Conservation (phyloP, 495 filamentous ascomycete genomes). For the Ascodesmis nigricans region DNA sequence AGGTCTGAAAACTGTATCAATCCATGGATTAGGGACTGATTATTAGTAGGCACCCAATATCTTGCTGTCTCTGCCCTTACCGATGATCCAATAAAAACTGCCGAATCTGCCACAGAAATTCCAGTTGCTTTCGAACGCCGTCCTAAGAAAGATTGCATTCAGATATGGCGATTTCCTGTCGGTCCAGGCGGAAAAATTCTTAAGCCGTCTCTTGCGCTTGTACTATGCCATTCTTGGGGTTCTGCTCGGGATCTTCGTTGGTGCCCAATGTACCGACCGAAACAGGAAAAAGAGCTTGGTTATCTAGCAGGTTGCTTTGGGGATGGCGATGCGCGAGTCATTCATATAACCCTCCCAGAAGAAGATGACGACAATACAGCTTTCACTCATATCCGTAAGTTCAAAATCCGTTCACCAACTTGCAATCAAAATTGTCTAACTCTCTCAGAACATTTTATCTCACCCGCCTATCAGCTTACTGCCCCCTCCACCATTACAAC, state of each 20-base stretch:
- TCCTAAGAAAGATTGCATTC: constrained; percentile 14
- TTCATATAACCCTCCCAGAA: constrained; percentile 28
- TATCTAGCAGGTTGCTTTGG: constrained; percentile 39
- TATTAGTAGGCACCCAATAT: constrained; percentile 14
- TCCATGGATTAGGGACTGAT: not conserved
- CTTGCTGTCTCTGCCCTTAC: constrained; percentile 16
- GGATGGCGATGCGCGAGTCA: constrained; percentile 38
- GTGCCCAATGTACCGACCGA: constrained; percentile 33
- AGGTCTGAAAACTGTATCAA: constrained; percentile 6
- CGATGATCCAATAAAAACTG: not conserved
- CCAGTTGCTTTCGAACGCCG: constrained; percentile 12
- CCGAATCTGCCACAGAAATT: not conserved
- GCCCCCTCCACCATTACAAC: constrained; percentile 32
- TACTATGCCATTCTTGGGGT: constrained; percentile 43
- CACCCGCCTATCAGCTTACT: constrained; percentile 31
- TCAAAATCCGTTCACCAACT: not conserved
- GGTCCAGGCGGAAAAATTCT: constrained; percentile 20
- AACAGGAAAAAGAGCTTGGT: constrained; percentile 28
- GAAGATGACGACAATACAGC: constrained; percentile 8
- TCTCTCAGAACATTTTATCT: too few relatives aligned
- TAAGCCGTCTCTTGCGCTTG: constrained; percentile 20
- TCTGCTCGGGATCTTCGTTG: constrained; percentile 36
- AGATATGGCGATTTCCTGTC: constrained; percentile 20
- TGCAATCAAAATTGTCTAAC: constrained; percentile 28
- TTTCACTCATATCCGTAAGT: constrained; percentile 2